Conservation (phyloP, 2,329 filamentous ascomycete species). For the Fusarium poae region DNA sequence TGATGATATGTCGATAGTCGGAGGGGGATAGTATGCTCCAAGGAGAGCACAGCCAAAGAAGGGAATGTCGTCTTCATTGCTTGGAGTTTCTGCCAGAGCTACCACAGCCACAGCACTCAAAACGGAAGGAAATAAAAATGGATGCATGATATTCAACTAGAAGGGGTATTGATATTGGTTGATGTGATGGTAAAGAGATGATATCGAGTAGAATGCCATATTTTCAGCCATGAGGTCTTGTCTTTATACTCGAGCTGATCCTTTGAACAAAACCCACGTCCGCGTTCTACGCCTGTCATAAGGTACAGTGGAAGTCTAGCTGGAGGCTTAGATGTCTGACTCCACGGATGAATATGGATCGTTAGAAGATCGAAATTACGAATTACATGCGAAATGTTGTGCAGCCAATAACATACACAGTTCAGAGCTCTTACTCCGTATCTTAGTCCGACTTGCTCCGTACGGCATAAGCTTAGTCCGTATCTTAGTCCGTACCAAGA, state of each 20-base stretch:
- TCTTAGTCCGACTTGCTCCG: background rate
- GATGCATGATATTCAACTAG: slow-evolving; percentile 4
- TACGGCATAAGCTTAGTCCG: slow-evolving; percentile 14
- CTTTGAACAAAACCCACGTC: background rate
- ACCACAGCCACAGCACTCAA: background rate
- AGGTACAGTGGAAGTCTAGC: fast-evolving
- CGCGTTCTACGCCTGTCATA: background rate
- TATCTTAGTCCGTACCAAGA: slow-evolving; percentile 16
- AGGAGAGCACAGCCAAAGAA: slow-evolving; percentile 42
- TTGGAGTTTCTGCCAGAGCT: background rate
- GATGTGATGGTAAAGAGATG: background rate
- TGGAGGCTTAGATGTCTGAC: slow-evolving; percentile 12
- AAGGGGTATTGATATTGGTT: background rate
- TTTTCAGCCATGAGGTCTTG: background rate
- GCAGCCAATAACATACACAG: background rate
- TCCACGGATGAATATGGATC: background rate
- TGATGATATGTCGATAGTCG: slow-evolving; percentile 25
- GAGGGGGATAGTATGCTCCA: slow-evolving; percentile 39
- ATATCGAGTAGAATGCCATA: background rate
- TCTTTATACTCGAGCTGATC: slow-evolving; percentile 4
- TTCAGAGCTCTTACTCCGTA: background rate
- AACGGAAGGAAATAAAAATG: background rate
- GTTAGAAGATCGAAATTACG: background rate
- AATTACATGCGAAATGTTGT: background rate
- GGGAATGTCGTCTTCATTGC: slow-evolving; percentile 11